phyloP scores from a whole-genome alignment of 306 rosid genomes.

The Glycine latifolia region DNA sequence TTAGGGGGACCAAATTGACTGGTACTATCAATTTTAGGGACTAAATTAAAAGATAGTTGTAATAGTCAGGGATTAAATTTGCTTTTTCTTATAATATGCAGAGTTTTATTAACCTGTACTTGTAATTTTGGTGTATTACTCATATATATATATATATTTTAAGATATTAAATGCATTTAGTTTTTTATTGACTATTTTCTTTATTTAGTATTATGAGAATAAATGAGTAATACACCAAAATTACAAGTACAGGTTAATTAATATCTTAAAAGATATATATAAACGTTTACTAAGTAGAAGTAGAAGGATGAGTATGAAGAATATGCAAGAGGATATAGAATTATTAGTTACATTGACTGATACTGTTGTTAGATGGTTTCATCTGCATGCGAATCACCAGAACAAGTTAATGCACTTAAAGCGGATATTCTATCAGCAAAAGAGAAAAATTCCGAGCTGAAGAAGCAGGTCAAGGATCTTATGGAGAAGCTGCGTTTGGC shows the following conservation, averaged over 20 bases:
- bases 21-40: background rate
- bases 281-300: background rate
- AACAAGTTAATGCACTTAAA: constrained; percentile 57
- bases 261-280: no score
- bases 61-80: background rate
- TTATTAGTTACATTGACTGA: background rate
- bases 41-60: background rate
- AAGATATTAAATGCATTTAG: no score
- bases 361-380: constrained; percentile 53
- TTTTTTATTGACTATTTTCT: no score
- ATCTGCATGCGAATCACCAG: constrained; percentile 65
- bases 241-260: no score
- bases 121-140: background rate
- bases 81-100: background rate
- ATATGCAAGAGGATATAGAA: background rate
- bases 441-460: constrained; percentile 63
- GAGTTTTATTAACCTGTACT: background rate
- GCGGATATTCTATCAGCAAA: constrained; percentile 56
- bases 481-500: constrained; percentile 65
- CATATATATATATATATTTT: no score
- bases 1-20: background rate
- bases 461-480: constrained; percentile 60
- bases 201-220: no score
- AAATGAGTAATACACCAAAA: no score
- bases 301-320: background rate